phyloP scores from a whole-genome alignment of 192 early-diverging fungal species.

The Coemansia pectinata region DNA sequence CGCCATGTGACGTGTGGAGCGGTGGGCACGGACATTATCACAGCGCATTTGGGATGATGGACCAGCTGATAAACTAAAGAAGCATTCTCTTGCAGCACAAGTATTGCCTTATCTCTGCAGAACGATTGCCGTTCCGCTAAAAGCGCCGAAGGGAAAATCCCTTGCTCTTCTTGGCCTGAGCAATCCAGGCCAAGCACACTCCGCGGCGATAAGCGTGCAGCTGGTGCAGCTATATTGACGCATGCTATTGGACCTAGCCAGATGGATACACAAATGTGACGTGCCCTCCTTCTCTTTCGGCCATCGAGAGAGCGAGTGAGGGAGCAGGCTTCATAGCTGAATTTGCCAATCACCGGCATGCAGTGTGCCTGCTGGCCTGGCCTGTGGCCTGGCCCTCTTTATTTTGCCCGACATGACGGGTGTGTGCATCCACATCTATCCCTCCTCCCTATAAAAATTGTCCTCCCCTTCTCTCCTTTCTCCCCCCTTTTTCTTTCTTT shows the following conservation, averaged over 20 bases:
- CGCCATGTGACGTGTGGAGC: too few species aligned
- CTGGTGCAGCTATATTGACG: not conserved
- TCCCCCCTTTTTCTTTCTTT: not conserved
- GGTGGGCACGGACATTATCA: too few species aligned
- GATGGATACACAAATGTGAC: not conserved
- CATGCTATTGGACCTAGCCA: not conserved
- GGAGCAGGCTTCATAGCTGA: not conserved
- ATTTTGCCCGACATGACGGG: not conserved
- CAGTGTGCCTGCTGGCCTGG: not conserved
- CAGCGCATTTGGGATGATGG: too few species aligned
- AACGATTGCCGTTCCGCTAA: too few species aligned
- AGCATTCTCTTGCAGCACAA: too few species aligned
- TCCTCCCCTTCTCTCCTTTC: not conserved
- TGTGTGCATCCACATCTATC: not conserved
- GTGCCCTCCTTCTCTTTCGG: not conserved
- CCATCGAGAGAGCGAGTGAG: not conserved
- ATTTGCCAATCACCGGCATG: not conserved
- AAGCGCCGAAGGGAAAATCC: not conserved
- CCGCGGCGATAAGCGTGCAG: not conserved
- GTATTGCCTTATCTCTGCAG: not conserved
- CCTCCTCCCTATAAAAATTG: not conserved
- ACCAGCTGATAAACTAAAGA: too few species aligned
- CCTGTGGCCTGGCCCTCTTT: slow-evolving; percentile 3
- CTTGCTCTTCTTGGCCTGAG: too few species aligned
- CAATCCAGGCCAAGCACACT: not conserved